Evolutionary conservation across 805 yeast genomes (phyloP), one percentile per base, ranked within the genome.

Genomic region (Barnettozyma populi): DNA sequence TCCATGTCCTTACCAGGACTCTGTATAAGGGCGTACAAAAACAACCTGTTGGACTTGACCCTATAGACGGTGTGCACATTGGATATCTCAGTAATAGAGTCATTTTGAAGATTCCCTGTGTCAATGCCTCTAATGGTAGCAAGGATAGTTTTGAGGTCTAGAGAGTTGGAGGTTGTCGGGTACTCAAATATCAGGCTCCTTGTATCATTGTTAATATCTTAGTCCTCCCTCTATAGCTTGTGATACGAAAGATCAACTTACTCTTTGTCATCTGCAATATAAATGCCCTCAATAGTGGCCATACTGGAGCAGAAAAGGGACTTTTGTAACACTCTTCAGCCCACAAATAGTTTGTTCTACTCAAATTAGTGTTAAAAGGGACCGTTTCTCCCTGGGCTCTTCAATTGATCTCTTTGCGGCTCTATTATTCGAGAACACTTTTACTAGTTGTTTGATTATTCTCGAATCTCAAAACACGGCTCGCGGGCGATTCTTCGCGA

Each of bases 251-350:
- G 41, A 20, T 6, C 18, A 59, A 23, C 68, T 25, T 52, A 69
- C 71, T 70, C 72, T 49, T 63, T 66, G 42, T 64, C 63, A 55
- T 71, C 75, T 24, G 71, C 61, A 8, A 71, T 63, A 49, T 69
- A 71, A 19, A 71, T 54, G 21, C 73, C 74, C 45, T 64, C 70
- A 44, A 70, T 63, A 13, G 65, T 51, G 52, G 66, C 58, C 69
- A 65, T 65, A 34, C 41, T 45, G 23, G 20, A 13, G 13, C 29
- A 6, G 16, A 29, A 29, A 14, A 29, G 16, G 32, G 32, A 11
- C 4, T 29, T 29, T 9, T 11, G 32, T 14, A 11, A 25, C 29
- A 25, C 29, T 25, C 9, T 25, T 25, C 5, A 29, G 32, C 32
- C 4, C 32, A 29, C 16, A 7, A 13, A 14, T 11, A 29, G 7